Evolutionary conservation across 2,329 filamentous ascomycete species (phyloP).

Genomic region (Penicillium hordei): DNA sequence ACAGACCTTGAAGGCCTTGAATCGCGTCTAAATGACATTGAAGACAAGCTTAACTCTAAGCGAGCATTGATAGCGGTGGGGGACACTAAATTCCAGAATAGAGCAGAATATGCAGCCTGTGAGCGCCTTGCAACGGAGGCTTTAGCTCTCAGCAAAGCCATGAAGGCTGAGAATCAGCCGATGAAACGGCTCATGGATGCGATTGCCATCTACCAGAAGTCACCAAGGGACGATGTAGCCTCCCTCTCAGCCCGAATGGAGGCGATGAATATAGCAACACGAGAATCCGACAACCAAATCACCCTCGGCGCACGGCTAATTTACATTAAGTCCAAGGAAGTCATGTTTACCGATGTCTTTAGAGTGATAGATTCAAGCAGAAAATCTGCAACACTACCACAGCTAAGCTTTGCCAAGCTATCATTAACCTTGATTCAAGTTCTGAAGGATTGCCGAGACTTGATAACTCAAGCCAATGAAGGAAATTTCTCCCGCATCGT

Average conservation of each 20-base stretch:
- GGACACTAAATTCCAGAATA: no score
- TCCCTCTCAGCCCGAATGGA: conserved; percentile 1
- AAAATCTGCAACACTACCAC: no score
- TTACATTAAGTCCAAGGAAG: no score
- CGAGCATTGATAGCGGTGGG: no score
- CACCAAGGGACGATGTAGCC: neutral
- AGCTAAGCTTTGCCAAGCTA: no score
- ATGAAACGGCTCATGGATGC: conserved; percentile 13
- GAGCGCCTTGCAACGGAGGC: no score
- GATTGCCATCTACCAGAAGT: neutral
- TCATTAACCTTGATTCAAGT: no score
- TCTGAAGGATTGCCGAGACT: conserved; percentile 5
- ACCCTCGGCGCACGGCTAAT: conserved; percentile 10
- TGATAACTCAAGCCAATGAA: conserved; percentile 11
- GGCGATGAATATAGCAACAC: conserved; percentile 2
- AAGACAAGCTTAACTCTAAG: neutral
- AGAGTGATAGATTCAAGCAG: no score
- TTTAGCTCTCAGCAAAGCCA: conserved; percentile 4
- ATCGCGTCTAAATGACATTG: conserved; percentile 7
- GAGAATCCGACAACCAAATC: conserved; percentile 6
- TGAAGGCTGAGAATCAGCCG: conserved; percentile 9
- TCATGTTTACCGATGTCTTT: no score
- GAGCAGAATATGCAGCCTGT: no score
- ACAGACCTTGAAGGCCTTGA: conserved; percentile 3
- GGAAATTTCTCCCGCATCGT: conserved; percentile 9